A percentile compares a stretch with the other conserved stretches of the same genome.
Conservation (phyloP, 257 asterid species). For the Lavandula angustifolia region DNA sequence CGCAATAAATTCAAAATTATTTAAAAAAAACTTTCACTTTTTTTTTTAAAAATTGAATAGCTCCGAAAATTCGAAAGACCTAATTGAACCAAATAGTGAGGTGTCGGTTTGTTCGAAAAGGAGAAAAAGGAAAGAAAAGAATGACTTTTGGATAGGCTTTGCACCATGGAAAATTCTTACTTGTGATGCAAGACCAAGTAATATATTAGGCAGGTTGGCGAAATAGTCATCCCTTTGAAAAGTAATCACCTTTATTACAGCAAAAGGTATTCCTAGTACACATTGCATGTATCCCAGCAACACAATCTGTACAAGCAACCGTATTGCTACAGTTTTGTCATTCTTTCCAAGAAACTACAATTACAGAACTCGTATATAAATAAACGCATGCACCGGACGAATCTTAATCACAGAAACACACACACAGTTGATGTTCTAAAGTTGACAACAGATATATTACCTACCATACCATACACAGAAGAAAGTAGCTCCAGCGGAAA, state of each 20-base stretch:
- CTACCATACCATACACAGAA: neutral
- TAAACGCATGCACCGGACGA: neutral
- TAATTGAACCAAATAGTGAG: too few species aligned
- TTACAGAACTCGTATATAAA: neutral
- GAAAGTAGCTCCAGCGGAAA: conserved; percentile 12
- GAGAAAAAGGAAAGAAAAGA: neutral
- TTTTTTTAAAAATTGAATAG: too few species aligned
- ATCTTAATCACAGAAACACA: neutral
- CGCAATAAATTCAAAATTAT: too few species aligned
- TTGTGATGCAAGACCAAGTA: conserved; percentile 25
- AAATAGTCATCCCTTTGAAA: conserved; percentile 17
- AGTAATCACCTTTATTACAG: conserved; percentile 6
- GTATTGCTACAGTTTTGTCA: conserved; percentile 22
- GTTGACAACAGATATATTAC: neutral
- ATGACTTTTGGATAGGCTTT: conserved; percentile 9
- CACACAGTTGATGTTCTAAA: neutral
- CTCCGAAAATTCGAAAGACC: too few species aligned
- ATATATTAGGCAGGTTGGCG: neutral
- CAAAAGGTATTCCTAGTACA: conserved; percentile 24
- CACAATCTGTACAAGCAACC: conserved; percentile 47
- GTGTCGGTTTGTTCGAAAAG: neutral
- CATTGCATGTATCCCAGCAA: conserved; percentile 12
- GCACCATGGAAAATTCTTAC: conserved; percentile 21
- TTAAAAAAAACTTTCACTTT: too few species aligned
- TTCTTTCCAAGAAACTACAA: neutral